Conservation (phyloP, 2,329 filamentous ascomycete species). For the Ascocoryne sarcoides region DNA sequence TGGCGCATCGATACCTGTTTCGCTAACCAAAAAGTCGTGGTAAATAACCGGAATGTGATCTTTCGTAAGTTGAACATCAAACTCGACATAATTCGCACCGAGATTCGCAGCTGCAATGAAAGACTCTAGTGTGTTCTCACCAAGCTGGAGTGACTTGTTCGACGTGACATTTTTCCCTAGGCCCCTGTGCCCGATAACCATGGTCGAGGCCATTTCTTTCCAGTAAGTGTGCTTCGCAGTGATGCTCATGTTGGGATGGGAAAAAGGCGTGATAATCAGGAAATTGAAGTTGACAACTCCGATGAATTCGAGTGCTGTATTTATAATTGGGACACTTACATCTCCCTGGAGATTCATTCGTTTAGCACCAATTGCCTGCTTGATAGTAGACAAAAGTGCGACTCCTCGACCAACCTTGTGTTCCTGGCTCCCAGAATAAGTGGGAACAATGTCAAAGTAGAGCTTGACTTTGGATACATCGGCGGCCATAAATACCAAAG, state of each 20-base stretch:
- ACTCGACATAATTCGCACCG: slow-evolving; percentile 67
- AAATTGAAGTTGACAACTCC: slow-evolving; percentile 97
- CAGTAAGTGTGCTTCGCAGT: slow-evolving; percentile 90
- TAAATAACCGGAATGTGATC: slow-evolving; percentile 98
- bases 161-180: slow-evolving; percentile 83
- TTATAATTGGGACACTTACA: slow-evolving; percentile 79
- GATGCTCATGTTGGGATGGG: slow-evolving; percentile 87
- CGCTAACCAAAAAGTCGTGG: slow-evolving; percentile 95
- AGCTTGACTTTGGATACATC: slow-evolving; percentile 78
- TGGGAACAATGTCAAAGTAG: slow-evolving; percentile 90
- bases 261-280: slow-evolving; percentile 86
- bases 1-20: slow-evolving; percentile 93
- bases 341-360: slow-evolving; percentile 91
- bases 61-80: slow-evolving; percentile 96
- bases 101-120: slow-evolving; percentile 95
- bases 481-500: slow-evolving; percentile 76
- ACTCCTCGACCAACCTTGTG: slow-evolving; percentile 84
- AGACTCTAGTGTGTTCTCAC: slow-evolving; percentile 91
- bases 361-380: slow-evolving; percentile 71
- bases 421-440: slow-evolving; percentile 83
- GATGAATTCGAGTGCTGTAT: slow-evolving; percentile 78
- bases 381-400: slow-evolving; percentile 78
- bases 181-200: slow-evolving; percentile 66
- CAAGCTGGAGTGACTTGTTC: slow-evolving; percentile 82
- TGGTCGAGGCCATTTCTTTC: slow-evolving; percentile 84